Base-by-base conservation (phyloP, 768 basidiomycete species). In the Filobasidium wieringae region DNA sequence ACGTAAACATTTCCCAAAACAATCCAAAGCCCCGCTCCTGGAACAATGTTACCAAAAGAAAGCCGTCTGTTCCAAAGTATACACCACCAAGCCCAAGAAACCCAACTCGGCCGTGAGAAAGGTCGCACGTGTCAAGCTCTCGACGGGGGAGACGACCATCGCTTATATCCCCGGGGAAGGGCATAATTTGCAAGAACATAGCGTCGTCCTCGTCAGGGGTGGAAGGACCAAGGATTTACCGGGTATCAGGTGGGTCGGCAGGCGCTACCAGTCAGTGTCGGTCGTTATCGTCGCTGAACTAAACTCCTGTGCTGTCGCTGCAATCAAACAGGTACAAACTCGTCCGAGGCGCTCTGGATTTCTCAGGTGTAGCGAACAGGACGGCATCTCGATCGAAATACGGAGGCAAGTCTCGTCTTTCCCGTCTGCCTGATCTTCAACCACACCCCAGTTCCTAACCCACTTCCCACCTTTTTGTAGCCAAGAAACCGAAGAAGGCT, bases 21-120 rank as follows among this genome's bases (percentile, higher is more conserved):
- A 75, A 53, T 76, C 81, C n/a, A 81, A 79, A 64, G 84, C 92
- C 0, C 95, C 95, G 0, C 81, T 92, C 9, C 80, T 99, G 17
- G 77, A 86, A 53, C 78, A 73, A 26, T 84, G 81, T 68, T 87
- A 86, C 7, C 92, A 96, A 76, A 82, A 83, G 67, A 95, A 95
- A 70, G 95, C 88, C 47, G 91, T 99, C 60, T 88, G 88, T 72
- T 82, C 85, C 37, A 82, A 84, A 63, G 75, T 78, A 12, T 77
- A 74, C 68, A 87, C 83, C 53, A 81, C 80, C 63, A 87, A 84
- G 66, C 95, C 95, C 24, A 95, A 90, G 79, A 99, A 99, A 71
- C 95, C 95, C 62, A 99, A 99, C 75, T 97, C 93, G 11, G 92
- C 92, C 34, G 90, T 95, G 70, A 88, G 95, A 60, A 97, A 96